Evolutionary conservation across 2,329 filamentous ascomycete genomes (phyloP).

Genomic region (Cercospora nicotianae): DNA sequence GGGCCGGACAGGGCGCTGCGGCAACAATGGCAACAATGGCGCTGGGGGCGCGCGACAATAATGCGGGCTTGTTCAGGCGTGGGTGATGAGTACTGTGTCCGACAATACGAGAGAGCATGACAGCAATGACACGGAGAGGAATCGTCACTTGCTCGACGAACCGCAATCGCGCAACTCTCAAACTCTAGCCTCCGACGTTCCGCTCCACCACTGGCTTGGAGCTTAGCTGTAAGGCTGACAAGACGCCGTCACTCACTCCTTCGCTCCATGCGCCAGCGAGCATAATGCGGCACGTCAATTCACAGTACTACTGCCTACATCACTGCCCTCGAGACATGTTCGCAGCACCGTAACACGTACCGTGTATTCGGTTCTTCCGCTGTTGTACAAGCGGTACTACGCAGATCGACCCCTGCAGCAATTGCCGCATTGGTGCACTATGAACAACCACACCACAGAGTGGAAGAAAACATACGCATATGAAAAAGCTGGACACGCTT

Average conservation of each 20-base stretch:
- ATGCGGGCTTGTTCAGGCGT: not conserved
- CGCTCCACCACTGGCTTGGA: not conserved
- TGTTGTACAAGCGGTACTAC: constrained; percentile 5
- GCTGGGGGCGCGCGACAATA: not conserved
- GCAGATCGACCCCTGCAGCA: constrained; percentile 8
- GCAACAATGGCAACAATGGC: constrained; percentile 6
- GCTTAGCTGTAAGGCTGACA: not conserved
- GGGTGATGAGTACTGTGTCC: not conserved
- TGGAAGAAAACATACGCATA: not conserved
- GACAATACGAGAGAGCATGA: not conserved
- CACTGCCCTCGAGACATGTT: not conserved
- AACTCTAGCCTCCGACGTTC: constrained; percentile 2
- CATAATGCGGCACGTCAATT: not conserved
- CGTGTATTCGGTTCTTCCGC: not conserved
- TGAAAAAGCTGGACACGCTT: not conserved
- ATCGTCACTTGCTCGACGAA: not conserved
- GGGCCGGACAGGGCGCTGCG: not conserved
- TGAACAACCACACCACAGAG: not conserved
- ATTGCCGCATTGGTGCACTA: not conserved
- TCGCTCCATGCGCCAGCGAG: not conserved
- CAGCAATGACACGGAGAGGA: not conserved
- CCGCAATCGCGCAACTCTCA: not conserved
- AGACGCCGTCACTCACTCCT: not conserved
- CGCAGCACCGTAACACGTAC: not conserved
- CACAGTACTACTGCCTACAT: not conserved